Evolutionary conservation across 2,329 filamentous ascomycete species (phyloP), one percentile per base, ranked within the genome.

Genomic region (Aureobasidium mangrovei): DNA sequence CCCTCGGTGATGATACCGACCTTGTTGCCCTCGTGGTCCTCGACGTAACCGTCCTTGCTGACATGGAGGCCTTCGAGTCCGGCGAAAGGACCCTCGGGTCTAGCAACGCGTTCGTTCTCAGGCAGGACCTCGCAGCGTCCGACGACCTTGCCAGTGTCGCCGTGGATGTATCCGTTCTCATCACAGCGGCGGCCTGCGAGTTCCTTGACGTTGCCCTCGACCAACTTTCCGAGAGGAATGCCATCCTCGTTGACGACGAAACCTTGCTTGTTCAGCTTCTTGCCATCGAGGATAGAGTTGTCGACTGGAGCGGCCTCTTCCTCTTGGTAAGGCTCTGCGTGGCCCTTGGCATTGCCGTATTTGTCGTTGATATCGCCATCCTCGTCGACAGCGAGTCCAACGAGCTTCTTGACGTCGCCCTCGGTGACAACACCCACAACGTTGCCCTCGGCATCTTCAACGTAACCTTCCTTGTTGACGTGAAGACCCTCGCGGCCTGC

Each of bases 1-100:
- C 88, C 88, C 44, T 82, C 80, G 3, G 79, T 74, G 38, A 91
- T 77, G 40, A 84, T 76, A 26, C 88, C 88, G 45, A 93, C 86
- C 27, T 86, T 76, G 58, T 86, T 82, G 35, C 85, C 87, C 77
- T 95, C 77, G 78, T 84, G 68, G 81, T 95, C 78, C 75, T 95
- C 77, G 39, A 88, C 75, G 57, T 81, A 84, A 51, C 84, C 84
- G 39, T 86, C 83, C 68, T 85, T 86, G 67, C 77, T 77, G 32
- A 88, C 81, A 4, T 78, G 83, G 58, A 82, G 79, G 47, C 81
- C 82, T 40, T 77, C 72, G 26, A 85, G 78, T 61, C 85, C 83
- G 10, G 82, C 78, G 64, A 88, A 88, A 10, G 83, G 82, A 0
- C 84, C 84, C 59, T 87, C 84, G 24, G 76, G 69, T 59, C 74